Conservation (phyloP, 2,329 filamentous ascomycete species). For the Myriosclerotinia scirpicola region DNA sequence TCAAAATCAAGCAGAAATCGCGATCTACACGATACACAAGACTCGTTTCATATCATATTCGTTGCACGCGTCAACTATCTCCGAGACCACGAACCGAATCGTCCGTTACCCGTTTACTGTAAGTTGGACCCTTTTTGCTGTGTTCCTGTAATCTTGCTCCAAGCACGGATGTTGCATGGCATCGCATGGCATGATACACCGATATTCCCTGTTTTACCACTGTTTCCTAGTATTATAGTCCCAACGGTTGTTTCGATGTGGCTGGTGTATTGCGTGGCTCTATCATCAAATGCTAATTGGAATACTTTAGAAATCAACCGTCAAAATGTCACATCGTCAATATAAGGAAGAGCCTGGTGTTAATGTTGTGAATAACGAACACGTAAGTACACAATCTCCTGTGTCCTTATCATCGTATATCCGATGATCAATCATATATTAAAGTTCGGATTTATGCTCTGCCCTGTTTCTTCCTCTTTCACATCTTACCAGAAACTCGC, state of each 20-base stretch:
- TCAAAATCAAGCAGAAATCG: slow-evolving; percentile 29
- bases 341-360: slow-evolving; percentile 50
- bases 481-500: slow-evolving; percentile 29
- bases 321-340: slow-evolving; percentile 40
- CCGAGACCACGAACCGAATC: slow-evolving; percentile 3
- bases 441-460: slow-evolving; percentile 16
- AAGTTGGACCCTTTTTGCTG: slow-evolving; percentile 30
- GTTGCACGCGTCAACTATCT: slow-evolving; percentile 23
- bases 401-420: slow-evolving; percentile 23
- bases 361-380: slow-evolving; percentile 42
- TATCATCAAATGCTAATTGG: slow-evolving; percentile 29
- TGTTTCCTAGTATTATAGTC: slow-evolving; percentile 5
- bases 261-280: slow-evolving; percentile 28
- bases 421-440: slow-evolving; percentile 11
- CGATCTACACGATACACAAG: slow-evolving; percentile 25
- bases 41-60: slow-evolving; percentile 33
- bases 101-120: slow-evolving; percentile 23
- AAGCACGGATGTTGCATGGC: slow-evolving; percentile 37
- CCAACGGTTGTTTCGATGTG: slow-evolving; percentile 12
- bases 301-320: slow-evolving; percentile 17
- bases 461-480: background rate
- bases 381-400: slow-evolving; percentile 45
- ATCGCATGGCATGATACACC: slow-evolving; percentile 29
- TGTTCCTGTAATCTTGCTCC: slow-evolving; percentile 25
- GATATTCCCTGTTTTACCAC: slow-evolving; percentile 28